A percentile compares a stretch with the other conserved stretches of the same genome.
Conservation (phyloP, 2,329 filamentous ascomycete species). For the Drechslerella stenobrocha region DNA sequence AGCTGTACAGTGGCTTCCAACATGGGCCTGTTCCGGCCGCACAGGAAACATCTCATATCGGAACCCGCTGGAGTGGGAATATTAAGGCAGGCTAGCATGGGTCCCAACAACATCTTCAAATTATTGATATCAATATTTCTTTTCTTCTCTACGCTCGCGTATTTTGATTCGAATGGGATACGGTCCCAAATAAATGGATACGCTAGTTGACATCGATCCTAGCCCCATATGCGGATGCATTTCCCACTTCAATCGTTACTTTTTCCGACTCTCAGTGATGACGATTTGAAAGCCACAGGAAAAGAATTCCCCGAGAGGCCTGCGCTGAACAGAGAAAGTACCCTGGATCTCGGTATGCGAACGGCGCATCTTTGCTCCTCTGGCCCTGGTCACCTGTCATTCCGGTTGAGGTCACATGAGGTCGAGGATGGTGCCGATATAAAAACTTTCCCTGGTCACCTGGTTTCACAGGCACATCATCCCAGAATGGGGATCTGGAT, state of each 20-base stretch:
- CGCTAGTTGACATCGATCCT: constrained; percentile 45
- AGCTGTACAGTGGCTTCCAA: constrained; percentile 33
- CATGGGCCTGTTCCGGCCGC: constrained; percentile 43
- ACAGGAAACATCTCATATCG: constrained; percentile 44
- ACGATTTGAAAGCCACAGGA: constrained; percentile 40
- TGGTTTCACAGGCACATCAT: constrained; percentile 37
- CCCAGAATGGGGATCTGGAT: constrained; percentile 37
- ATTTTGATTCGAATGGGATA: constrained; percentile 42
- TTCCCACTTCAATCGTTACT: constrained; percentile 26
- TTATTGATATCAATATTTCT: constrained; percentile 10
- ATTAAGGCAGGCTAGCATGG: constrained; percentile 49
- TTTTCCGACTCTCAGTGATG: constrained; percentile 24
- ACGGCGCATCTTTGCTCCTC: neutral
- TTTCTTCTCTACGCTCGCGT: constrained; percentile 29
- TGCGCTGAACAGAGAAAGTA: constrained; percentile 1
- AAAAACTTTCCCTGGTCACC: constrained; percentile 46
- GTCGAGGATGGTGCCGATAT: constrained; percentile 44
- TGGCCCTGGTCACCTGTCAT: constrained; percentile 41
- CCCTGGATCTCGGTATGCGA: neutral
- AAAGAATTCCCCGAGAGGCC: constrained; percentile 45
- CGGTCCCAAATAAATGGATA: constrained; percentile 48
- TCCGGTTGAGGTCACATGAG: constrained; percentile 46
- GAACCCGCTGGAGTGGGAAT: constrained; percentile 48
- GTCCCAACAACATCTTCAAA: constrained; percentile 42
- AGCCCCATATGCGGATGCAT: constrained; percentile 14